Evolutionary conservation across 768 basidiomycete species (phyloP).

Genomic region (Suillus sp.): DNA sequence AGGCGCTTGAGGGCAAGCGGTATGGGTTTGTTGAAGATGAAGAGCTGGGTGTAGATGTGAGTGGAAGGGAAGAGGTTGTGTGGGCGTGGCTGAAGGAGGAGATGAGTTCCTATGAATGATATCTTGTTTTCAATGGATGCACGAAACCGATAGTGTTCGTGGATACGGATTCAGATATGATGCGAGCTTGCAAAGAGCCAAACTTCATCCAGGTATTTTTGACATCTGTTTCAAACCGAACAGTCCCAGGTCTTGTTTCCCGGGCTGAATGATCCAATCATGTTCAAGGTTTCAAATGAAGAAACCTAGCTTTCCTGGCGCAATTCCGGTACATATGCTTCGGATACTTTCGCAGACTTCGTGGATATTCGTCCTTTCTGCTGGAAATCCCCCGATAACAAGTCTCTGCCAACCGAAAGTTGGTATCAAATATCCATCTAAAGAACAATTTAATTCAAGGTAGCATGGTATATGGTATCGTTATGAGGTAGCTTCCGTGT

Average conservation of each 20-base stretch:
- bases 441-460: neutral
- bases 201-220: neutral
- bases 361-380: neutral
- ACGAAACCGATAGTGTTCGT: neutral
- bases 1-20: slow-evolving; percentile 34
- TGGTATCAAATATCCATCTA: neutral
- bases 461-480: slow-evolving; percentile 8
- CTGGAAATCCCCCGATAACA: neutral
- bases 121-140: neutral
- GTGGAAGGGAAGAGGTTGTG: slow-evolving; percentile 22
- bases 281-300: neutral
- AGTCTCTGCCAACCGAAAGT: neutral
- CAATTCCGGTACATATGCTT: neutral
- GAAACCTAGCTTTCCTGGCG: neutral
- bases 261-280: neutral
- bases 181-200: neutral
- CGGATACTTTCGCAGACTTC: neutral
- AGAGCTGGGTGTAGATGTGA: slow-evolving; percentile 12
- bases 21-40: slow-evolving; percentile 42
- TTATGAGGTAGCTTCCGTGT: slow-evolving; percentile 55
- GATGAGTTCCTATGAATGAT: slow-evolving; percentile 21
- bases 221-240: neutral
- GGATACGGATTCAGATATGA: neutral
- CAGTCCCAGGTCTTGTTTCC: neutral
- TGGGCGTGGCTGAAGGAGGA: slow-evolving; percentile 28